phyloP scores from a whole-genome alignment of 441 rosid genomes.

The Adansonia madagascariensis region DNA sequence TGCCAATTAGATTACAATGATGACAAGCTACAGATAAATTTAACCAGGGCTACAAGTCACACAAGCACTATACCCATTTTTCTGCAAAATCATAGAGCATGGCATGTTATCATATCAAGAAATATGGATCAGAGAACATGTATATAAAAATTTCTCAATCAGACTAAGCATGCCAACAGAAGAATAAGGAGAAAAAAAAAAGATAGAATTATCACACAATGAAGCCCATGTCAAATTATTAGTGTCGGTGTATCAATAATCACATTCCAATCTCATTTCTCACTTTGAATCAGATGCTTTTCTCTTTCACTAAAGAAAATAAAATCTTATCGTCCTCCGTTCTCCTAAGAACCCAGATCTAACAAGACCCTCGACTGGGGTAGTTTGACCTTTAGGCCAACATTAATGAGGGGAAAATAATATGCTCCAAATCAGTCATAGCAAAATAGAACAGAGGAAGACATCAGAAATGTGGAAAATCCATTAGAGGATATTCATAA shows the following conservation, averaged over 20 bases:
- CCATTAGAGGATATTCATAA: constrained; percentile 6
- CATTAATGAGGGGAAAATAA: not conserved
- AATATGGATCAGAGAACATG: not conserved
- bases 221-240: not conserved
- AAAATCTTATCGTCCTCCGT: not conserved
- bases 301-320: not conserved
- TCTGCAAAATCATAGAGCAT: not conserved
- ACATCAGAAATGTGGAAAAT: not conserved
- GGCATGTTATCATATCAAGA: not conserved
- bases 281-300: not conserved
- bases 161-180: constrained; percentile 6
- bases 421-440: not conserved
- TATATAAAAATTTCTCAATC: not conserved
- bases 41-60: not conserved
- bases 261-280: not conserved
- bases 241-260: not conserved
- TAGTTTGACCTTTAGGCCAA: constrained; percentile 1
- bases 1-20: not conserved
- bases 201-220: not conserved
- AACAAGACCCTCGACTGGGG: not conserved
- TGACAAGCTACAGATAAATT: constrained; percentile 2
- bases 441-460: constrained; percentile 8
- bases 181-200: not conserved
- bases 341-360: not conserved
- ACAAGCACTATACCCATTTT: not conserved